phyloP scores from a whole-genome alignment of 2,329 filamentous ascomycete species.

The Scolecobasidium constrictum region DNA sequence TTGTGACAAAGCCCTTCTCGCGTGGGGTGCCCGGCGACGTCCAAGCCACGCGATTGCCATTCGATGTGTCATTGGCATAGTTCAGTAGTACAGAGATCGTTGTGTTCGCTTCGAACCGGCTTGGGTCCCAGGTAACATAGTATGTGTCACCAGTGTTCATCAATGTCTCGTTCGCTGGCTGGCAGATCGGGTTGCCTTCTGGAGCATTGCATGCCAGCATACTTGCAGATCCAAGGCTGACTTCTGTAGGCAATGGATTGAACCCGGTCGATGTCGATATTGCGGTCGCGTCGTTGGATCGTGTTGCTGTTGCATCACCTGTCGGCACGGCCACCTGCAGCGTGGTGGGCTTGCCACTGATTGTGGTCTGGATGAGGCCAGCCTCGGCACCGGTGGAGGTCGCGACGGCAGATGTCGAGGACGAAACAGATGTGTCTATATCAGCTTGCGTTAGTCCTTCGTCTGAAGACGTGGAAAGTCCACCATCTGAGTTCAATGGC shows the following conservation, averaged over 20 bases:
- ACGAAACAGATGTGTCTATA: no score
- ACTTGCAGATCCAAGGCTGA: slow-evolving; percentile 8
- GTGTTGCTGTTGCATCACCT: slow-evolving; percentile 7
- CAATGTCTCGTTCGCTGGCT: slow-evolving; percentile 21
- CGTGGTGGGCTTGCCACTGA: slow-evolving; percentile 16
- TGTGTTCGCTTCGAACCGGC: slow-evolving; percentile 16
- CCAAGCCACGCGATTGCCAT: slow-evolving; percentile 20
- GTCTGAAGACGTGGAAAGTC: no score
- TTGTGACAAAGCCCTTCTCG: slow-evolving; percentile 25
- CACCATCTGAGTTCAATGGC: no score
- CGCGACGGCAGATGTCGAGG: slow-evolving; percentile 3
- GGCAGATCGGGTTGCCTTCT: slow-evolving; percentile 23
- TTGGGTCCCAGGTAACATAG: slow-evolving; percentile 21
- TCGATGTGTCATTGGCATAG: slow-evolving; percentile 22
- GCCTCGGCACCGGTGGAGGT: slow-evolving; percentile 11
- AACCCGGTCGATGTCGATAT: slow-evolving; percentile 5
- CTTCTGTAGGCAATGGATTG: slow-evolving; percentile 11
- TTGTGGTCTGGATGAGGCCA: slow-evolving; percentile 14
- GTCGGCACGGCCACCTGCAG: slow-evolving; percentile 13
- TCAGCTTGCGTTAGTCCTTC: no score
- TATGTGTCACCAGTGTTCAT: slow-evolving; percentile 28
- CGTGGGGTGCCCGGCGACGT: slow-evolving; percentile 25
- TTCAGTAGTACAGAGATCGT: slow-evolving; percentile 20
- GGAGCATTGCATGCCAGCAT: slow-evolving; percentile 10
- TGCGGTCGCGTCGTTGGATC: slow-evolving; percentile 2